Conservation (phyloP, 2,329 filamentous ascomycete genomes). For the Phyllosticta capitalensis region DNA sequence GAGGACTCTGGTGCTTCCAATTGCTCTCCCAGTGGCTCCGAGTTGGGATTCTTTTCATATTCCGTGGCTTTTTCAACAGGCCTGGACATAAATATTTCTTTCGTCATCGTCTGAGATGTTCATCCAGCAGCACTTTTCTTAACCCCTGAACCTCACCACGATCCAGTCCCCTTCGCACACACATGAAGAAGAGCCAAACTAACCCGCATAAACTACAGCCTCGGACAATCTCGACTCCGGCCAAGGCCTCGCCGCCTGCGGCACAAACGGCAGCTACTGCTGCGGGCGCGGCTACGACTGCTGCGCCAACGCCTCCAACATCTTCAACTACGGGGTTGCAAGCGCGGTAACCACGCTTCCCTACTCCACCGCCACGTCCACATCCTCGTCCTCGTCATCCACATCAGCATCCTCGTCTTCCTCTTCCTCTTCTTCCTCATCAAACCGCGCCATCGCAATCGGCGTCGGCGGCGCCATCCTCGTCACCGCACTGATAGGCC, state of each 20-base stretch:
- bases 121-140: no score
- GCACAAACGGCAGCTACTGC: slow-evolving; percentile 15
- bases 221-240: slow-evolving; percentile 13
- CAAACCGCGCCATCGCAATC: slow-evolving; percentile 1
- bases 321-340: slow-evolving; percentile 14
- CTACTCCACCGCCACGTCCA: slow-evolving; percentile 4
- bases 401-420: neutral
- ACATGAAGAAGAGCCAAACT: neutral
- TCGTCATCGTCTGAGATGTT: no score
- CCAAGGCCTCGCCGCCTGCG: slow-evolving; percentile 15
- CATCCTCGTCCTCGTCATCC: neutral
- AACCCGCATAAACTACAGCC: slow-evolving; percentile 8
- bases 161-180: neutral
- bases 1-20: no score
- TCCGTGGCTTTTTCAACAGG: no score
- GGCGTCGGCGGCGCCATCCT: slow-evolving; percentile 14
- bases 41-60: no score
- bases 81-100: no score
- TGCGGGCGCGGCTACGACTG: slow-evolving; percentile 16
- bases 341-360: slow-evolving; percentile 16
- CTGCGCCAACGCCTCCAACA: slow-evolving; percentile 13
- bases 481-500: slow-evolving; percentile 8
- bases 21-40: no score
- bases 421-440: neutral
- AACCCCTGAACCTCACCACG: no score